Conservation (phyloP, 2,329 filamentous ascomycete species). For the Fusarium compactum region DNA sequence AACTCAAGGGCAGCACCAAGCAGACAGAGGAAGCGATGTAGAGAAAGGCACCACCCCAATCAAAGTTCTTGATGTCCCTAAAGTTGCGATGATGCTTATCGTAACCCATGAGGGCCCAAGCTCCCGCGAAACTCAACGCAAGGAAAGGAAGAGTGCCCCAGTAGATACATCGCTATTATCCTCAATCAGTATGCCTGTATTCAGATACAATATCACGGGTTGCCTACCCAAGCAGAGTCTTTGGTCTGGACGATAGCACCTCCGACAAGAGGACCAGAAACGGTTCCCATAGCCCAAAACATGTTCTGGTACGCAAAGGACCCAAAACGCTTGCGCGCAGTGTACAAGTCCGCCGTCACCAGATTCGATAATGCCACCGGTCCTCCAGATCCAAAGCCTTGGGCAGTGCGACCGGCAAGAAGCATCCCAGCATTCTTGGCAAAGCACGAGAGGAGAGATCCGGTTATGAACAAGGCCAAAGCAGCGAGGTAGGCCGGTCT, state of each 20-base stretch:
- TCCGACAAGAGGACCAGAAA: conserved; percentile 46
- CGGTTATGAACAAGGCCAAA: conserved; percentile 53
- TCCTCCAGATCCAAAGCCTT: conserved; percentile 54
- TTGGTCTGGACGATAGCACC: conserved; percentile 38
- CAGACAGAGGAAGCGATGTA: conserved; percentile 56
- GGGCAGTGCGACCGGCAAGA: conserved; percentile 51
- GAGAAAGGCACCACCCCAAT: conserved; percentile 71
- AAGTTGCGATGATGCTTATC: conserved; percentile 21
- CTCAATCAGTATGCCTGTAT: background rate
- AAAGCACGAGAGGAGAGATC: conserved; percentile 55
- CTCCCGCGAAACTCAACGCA: conserved; percentile 39
- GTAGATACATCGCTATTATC: conserved; percentile 51
- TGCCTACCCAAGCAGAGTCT: conserved; percentile 40
- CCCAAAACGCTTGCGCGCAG: conserved; percentile 56
- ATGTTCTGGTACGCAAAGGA: conserved; percentile 55
- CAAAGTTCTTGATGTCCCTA: conserved; percentile 55
- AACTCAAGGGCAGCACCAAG: conserved; percentile 33
- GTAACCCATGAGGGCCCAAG: conserved; percentile 47
- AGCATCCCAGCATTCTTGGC: conserved; percentile 49
- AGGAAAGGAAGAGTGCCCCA: conserved; percentile 53
- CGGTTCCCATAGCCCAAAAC: conserved; percentile 69
- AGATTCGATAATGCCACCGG: conserved; percentile 51
- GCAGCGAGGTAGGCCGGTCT: conserved; percentile 45
- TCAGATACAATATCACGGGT: background rate
- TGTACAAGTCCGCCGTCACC: conserved; percentile 56